Conservation (phyloP, 495 filamentous ascomycete species). For the Penicillium samsonianum region DNA sequence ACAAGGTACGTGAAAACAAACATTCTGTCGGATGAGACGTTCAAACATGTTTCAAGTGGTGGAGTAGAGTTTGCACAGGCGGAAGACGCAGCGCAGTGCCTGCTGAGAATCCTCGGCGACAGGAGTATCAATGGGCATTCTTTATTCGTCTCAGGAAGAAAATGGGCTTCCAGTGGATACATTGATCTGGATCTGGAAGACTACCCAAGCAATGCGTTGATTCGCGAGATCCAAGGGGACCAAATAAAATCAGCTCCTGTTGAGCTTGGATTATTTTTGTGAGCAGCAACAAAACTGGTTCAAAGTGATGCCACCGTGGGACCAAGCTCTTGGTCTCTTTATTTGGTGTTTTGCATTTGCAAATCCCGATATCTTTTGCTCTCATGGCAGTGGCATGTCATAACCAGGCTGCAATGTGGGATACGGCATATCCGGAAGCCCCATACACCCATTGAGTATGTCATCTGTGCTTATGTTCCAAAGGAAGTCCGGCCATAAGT, state of each 20-base stretch:
- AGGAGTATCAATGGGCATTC: constrained; percentile 20
- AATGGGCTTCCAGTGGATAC: constrained; percentile 22
- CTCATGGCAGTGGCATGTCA: constrained; percentile 4
- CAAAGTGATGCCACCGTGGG: background rate
- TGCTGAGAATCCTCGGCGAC: constrained; percentile 24
- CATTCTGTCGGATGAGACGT: constrained; percentile 21
- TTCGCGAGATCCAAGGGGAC: constrained; percentile 5
- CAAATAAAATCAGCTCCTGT: constrained; percentile 7
- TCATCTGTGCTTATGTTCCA: constrained; percentile 8
- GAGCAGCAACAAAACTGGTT: background rate
- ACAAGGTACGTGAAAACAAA: constrained; percentile 29
- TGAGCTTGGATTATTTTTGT: constrained; percentile 3
- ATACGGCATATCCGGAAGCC: constrained; percentile 5
- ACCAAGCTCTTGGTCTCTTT: background rate
- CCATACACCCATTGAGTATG: constrained; percentile 4
- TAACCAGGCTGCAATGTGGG: background rate
- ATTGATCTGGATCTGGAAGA: constrained; percentile 14
- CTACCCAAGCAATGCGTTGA: background rate
- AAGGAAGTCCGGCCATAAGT: constrained; percentile 2
- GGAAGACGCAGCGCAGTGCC: constrained; percentile 19
- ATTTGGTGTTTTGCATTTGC: background rate
- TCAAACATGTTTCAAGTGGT: constrained; percentile 12
- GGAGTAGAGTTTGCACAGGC: constrained; percentile 23
- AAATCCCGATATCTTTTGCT: background rate
- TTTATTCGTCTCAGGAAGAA: constrained; percentile 20